Base-by-base conservation (phyloP, 2,329 filamentous ascomycete genomes). In the Verruconis gallopava region DNA sequence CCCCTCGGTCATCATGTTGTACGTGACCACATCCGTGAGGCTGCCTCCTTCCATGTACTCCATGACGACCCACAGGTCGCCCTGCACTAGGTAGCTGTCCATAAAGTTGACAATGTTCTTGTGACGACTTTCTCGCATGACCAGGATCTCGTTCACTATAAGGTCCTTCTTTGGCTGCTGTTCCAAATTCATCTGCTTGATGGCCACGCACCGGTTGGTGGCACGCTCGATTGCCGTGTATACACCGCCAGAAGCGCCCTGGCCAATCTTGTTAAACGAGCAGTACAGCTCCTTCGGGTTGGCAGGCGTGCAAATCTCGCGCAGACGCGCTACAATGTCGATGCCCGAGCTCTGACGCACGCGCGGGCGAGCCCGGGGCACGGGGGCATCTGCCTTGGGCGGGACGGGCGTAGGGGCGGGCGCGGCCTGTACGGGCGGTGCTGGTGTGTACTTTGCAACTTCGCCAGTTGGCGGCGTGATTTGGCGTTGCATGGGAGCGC, bases 101-200 rank as follows among this genome's bases (percentile, higher is more conserved):
- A 96, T 89, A 62, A 96, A 98, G 62, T 98, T 98, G 64, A 98
- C 91, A 63, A 98, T 93, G 59, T 96, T 96, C 54, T 86, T 89
- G 59, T 98, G 91, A 45, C 85, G 91, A 69, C 88, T 95, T 55
- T 96, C 91, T 66, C 93, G 94, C 91, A 98, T 98, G 45, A 98
- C 91, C 45, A 98, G 65, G 51, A 98, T 98, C 59, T 98, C 91
- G 61, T 98, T 98, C 64, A 98, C 95, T 55, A 98, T 98, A 38
- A 96, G 69, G 53, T 98, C 91, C 63, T 98, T 98, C 73, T 96
- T 96, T 2, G 91, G 91, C 55, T 98, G 91, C 63, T 96, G 83
- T 61, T 96, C 91, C 43, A 98, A 67, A 51, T 96, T 96, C 91
- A 98, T 98, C 68, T 98, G 91, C 68, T 98, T 98, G 64, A 98